Conservation (phyloP, 164 flowering plant genomes). For the Chimonanthus salicifolius region DNA sequence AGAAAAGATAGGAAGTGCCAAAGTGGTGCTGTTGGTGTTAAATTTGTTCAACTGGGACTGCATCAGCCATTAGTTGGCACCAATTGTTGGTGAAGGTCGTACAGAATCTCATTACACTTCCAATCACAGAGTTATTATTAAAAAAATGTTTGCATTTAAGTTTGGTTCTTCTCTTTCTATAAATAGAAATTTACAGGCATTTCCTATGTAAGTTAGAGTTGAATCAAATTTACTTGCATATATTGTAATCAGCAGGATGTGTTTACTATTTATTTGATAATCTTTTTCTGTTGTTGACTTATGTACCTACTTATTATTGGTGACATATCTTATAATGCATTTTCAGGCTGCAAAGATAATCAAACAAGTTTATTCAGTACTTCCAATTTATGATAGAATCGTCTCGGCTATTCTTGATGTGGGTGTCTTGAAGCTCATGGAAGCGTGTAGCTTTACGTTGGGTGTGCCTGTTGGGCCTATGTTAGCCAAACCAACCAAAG, state of each 20-base stretch:
- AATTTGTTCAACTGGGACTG: no score
- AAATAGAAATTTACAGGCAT: background rate
- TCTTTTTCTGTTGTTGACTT: background rate
- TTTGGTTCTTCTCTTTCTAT: background rate
- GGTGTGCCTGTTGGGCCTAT: slow-evolving; percentile 98
- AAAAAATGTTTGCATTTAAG: background rate
- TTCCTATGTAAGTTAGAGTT: background rate
- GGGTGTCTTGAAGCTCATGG: slow-evolving; percentile 79
- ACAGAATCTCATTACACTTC: background rate
- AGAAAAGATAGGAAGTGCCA: no score
- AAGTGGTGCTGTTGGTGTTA: no score
- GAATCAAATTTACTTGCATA: background rate
- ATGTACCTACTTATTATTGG: background rate
- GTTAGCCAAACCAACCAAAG: slow-evolving; percentile 96
- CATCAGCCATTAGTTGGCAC: no score
- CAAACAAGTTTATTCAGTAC: slow-evolving; percentile 86
- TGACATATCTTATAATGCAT: slow-evolving; percentile 6
- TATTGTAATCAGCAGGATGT: background rate
- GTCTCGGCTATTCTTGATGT: slow-evolving; percentile 67
- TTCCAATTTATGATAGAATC: slow-evolving; percentile 84
- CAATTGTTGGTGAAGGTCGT: background rate
- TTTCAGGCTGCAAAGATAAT: slow-evolving; percentile 83
- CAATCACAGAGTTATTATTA: background rate
- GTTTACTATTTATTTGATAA: no score
- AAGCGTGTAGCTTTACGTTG: slow-evolving; percentile 62